Percentiles rank a stretch among this genome's conserved stretches.
These are phyloP conservation scores for Quercus tomentella DNA, from an alignment of 331 rosid species.

Conservation along the genomic window DNA sequence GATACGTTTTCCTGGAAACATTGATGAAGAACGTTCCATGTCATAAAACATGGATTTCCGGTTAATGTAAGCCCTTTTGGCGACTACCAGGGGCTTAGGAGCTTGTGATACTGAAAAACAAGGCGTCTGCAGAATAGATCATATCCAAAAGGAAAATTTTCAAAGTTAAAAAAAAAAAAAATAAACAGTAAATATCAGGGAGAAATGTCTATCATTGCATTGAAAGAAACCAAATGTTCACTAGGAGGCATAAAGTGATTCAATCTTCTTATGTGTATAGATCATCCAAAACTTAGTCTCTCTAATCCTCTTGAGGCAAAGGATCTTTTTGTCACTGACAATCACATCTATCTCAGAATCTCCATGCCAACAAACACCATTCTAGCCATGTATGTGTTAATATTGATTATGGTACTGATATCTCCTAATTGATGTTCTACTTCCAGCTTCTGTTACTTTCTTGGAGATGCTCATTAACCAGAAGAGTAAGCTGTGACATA, in stretches of 20 bases:
- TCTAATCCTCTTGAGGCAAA: too few species aligned
- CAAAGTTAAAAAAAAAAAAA: background rate
- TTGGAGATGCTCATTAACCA: background rate
- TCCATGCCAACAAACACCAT: too few species aligned
- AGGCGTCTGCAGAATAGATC: conserved; percentile 36
- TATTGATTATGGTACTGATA: too few species aligned
- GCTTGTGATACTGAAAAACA: conserved; percentile 44
- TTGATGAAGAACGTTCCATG: conserved; percentile 38
- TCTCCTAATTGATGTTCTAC: background rate
- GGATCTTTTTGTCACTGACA: too few species aligned
- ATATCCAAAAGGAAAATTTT: background rate
- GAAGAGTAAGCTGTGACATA: background rate
- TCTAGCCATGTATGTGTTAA: too few species aligned
- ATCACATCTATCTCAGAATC: too few species aligned
- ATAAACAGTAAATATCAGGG: conserved; percentile 12
- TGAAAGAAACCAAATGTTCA: background rate
- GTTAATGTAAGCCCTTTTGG: conserved; percentile 45
- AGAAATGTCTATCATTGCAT: background rate
- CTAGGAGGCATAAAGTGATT: background rate
- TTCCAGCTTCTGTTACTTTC: background rate
- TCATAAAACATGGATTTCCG: conserved; percentile 58
- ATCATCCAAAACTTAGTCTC: background rate
- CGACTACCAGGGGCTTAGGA: conserved; percentile 20
- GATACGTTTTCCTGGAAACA: conserved; percentile 68
- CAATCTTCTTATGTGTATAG: background rate